Base-by-base conservation (phyloP, 257 asterid genomes). In the Forsythia viridissima region DNA sequence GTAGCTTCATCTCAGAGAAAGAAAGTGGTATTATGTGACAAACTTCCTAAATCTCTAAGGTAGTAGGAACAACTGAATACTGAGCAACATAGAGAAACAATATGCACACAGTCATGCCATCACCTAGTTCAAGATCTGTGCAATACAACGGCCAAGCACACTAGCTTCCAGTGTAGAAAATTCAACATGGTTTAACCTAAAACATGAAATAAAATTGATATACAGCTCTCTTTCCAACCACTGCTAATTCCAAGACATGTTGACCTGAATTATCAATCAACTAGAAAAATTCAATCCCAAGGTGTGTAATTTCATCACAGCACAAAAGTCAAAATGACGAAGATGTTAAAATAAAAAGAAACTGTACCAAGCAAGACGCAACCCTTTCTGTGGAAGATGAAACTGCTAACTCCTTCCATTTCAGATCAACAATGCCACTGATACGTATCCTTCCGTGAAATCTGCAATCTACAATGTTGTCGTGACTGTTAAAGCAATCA, bases 401-500 rank as follows among this genome's bases (percentile, higher is more conserved):
- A 61, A 61, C 37, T 61, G 69, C 39, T 21, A 3, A 24, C 39
- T 21, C 15, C 5, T 12, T 1, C 6, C 38, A 24, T 61, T 61
- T 61, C 38, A 61, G 8, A 13, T 24, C 9, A 61, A 13, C 70
- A 20, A 61, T 61, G 24, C 21, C 2, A 8, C 63, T 5, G 8
- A 52, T 8, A 24, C 38, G 39, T 61, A 61, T 10, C 5, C 69
- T 61, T 61, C 38, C 0, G 39, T 20, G 38, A 30, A 61, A 61
- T 20, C 38, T 20, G 38, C 21, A 70, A 75, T 75, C 59, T 76
- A 79, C 76, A 76, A n/a, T 43, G 72, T 40, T 52, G 57, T 39
- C 37, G 44, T 41, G 37, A 4, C 69, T 20, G 8, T 52, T 63
- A 46, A 76, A 40, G 77, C 4, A n/a, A 74, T 87, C 85, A 84